A percentile compares a stretch with the other conserved stretches of the same genome.
These are phyloP conservation scores for Dothideomycetidae sp. DNA, from an alignment of 2,329 filamentous ascomycete genomes.

Conservation along the genomic window DNA sequence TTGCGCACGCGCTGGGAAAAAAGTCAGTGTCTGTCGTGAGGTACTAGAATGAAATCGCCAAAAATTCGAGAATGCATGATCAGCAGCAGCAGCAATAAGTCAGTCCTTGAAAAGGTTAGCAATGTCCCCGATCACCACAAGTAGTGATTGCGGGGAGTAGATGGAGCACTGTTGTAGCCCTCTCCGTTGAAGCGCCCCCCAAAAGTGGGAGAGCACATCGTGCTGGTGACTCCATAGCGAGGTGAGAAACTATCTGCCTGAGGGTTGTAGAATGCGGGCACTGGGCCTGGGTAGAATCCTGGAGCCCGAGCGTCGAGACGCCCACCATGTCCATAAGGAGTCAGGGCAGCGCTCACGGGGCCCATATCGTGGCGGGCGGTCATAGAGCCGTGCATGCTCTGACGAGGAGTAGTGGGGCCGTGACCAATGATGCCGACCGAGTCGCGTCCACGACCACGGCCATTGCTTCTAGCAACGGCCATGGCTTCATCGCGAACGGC, in stretches of 20 bases:
- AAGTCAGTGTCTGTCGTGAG: no score
- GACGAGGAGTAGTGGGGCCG: not conserved
- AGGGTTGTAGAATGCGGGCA: not conserved
- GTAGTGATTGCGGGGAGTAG: not conserved
- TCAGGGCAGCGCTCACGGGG: slow-evolving; percentile 1
- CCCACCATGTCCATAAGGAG: not conserved
- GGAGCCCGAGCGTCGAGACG: not conserved
- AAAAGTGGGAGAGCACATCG: no score
- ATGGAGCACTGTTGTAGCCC: no score
- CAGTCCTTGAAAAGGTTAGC: no score
- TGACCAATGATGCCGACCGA: not conserved
- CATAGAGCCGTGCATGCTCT: not conserved
- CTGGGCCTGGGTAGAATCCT: not conserved
- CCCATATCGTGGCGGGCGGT: not conserved
- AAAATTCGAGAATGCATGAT: no score
- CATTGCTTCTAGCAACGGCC: not conserved
- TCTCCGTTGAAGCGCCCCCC: no score
- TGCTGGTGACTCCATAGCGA: no score
- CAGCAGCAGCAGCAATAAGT: slow-evolving; percentile 6
- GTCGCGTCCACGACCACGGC: not conserved
- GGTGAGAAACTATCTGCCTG: no score
- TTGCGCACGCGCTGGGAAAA: no score
- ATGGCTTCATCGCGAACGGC: slow-evolving; percentile 20
- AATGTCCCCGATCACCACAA: no score
- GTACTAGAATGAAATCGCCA: no score